Percentiles rank a stretch among this genome's conserved stretches.
These are phyloP conservation scores for Hordeum pubiflorum DNA, from an alignment of 202 grass and related monocot species.

Conservation along the genomic window DNA sequence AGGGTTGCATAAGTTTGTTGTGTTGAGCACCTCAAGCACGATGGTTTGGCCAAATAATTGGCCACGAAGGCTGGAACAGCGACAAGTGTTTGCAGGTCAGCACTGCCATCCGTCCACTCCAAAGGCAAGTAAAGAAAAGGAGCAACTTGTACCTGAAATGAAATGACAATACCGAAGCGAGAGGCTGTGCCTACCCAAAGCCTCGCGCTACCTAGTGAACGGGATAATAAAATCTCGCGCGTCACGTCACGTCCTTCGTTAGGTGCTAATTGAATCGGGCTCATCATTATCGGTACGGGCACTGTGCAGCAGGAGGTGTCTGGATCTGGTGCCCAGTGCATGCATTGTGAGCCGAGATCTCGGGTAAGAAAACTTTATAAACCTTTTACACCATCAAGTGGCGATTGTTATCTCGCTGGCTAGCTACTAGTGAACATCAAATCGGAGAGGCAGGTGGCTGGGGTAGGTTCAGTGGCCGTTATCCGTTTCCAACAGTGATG, in stretches of 20 bases:
- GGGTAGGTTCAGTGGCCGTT: not conserved
- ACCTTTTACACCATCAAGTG: not conserved
- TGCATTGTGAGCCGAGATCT: not conserved
- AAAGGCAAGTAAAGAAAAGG: too few relatives aligned
- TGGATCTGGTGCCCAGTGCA: not conserved
- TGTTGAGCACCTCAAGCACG: too few relatives aligned
- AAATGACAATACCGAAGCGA: not conserved
- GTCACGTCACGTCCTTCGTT: conserved; percentile 21
- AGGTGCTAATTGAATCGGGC: not conserved
- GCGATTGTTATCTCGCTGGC: not conserved
- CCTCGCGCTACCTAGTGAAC: not conserved
- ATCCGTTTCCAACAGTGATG: not conserved
- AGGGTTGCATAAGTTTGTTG: too few relatives aligned
- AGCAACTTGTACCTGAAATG: too few relatives aligned
- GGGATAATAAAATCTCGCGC: not conserved
- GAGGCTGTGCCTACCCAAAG: not conserved
- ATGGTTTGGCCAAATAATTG: too few relatives aligned
- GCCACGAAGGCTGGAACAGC: too few relatives aligned
- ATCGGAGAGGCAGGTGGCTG: not conserved
- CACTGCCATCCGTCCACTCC: too few relatives aligned
- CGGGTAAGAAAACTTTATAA: not conserved
- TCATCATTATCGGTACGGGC: not conserved
- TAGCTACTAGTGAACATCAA: not conserved
- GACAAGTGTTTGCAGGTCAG: too few relatives aligned
- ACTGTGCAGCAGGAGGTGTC: not conserved